Conservation (phyloP, 495 filamentous ascomycete species). For the Immersiella caudata region DNA sequence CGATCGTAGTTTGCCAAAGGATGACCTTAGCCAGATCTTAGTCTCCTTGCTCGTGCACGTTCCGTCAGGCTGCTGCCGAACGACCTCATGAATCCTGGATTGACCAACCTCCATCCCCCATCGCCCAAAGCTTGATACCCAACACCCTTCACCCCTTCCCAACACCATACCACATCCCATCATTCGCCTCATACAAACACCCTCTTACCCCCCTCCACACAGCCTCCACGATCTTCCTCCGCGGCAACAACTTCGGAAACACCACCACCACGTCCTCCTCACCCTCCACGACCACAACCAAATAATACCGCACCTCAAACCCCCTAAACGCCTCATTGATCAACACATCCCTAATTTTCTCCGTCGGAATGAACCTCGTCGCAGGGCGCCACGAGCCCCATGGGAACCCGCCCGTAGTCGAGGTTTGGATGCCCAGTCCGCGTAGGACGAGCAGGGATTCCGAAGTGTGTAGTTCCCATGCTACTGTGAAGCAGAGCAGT, state of each 20-base stretch:
- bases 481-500: conserved; percentile 41
- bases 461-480: conserved; percentile 56
- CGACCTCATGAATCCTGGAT: no score
- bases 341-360: conserved; percentile 85
- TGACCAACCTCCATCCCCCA: no score
- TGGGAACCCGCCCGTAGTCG: conserved; percentile 61
- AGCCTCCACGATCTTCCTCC: conserved; percentile 69
- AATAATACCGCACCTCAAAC: conserved; percentile 87
- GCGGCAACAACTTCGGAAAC: conserved; percentile 80
- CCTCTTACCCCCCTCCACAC: conserved; percentile 81
- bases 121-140: no score
- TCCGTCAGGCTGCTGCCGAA: no score
- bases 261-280: conserved; percentile 89
- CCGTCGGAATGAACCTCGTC: conserved; percentile 89
- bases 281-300: conserved; percentile 87
- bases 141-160: not conserved
- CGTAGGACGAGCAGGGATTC: conserved; percentile 88
- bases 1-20: no score
- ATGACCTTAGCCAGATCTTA: no score
- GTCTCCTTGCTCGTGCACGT: no score
- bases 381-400: conserved; percentile 45
- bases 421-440: conserved; percentile 89
- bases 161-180: conserved; percentile 7
- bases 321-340: conserved; percentile 95
- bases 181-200: conserved; percentile 68